Base-by-base conservation (phyloP, 441 rosid genomes). In the Isatis lusitanica region DNA sequence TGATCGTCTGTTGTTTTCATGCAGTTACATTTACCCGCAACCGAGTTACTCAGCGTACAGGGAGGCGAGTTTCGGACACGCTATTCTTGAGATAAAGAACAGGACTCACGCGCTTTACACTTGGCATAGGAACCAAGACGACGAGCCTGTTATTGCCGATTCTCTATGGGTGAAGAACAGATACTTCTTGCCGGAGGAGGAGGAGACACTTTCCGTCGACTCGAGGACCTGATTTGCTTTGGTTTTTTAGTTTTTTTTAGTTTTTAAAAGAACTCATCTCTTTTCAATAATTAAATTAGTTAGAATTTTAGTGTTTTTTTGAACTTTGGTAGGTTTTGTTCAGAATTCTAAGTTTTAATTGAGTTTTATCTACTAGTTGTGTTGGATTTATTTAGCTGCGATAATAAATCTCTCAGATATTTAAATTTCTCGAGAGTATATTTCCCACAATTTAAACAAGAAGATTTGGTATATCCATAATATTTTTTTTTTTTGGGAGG, bases 21-120 rank as follows among this genome's bases (percentile, higher is more conserved):
- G 73, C 70, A 92, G 95, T 74, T 94, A 82, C 63, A 76, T 78
- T 21, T 83, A 88, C 61, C 96, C 95, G 2, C 97, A 94, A 65
- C 97, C 97, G 17, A 88, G 89, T 44, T 90, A 90, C 71, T 94
- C 99, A 13, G 97, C 98, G 1, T 92, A 79, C 72, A 76, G 98
- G 5, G 98, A 92, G 81, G 94, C 97, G n/a, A 94, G 96, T 74
- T 92, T 88, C 26, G 90, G 93, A 43, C 98, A 88, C 55, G 91
- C 97, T 9, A 66, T 85, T 6, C 70, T 90, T 48, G 94, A 87
- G 61, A 88, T 92, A 60, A 83, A 70, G 84, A 92, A 90, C 68
- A 77, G 88, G 66, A 90, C 97, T 12, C 96, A 86, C 31, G 96
- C 96, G 0, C 43, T 82, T 44, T 90, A 90, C 74, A 86, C 81